Evolutionary conservation across 345 rosid species (phyloP).

Genomic region (Corchorus olitorius): DNA sequence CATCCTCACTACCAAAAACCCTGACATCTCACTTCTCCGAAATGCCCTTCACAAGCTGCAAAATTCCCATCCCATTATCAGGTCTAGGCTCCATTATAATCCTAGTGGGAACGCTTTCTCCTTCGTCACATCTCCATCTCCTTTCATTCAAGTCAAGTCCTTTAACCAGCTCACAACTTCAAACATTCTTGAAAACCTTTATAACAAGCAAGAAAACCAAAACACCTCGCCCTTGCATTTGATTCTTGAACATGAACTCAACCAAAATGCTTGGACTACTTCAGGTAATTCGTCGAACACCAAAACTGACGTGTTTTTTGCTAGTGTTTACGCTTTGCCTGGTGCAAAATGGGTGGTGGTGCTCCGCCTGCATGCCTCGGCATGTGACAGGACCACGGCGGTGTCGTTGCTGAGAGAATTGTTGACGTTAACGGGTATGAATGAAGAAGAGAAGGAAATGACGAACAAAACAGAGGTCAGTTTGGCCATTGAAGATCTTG

Average conservation of each 20-base stretch:
- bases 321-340: slow-evolving; percentile 26
- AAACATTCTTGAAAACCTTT: slow-evolving; percentile 20
- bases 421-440: slow-evolving; percentile 15
- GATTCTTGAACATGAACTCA: slow-evolving; percentile 51
- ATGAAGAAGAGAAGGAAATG: slow-evolving; percentile 3
- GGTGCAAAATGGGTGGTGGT: slow-evolving; percentile 28
- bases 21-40: slow-evolving; percentile 18
- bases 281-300: neutral
- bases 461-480: slow-evolving; percentile 27
- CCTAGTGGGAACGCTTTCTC: slow-evolving; percentile 23
- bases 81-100: slow-evolving; percentile 27
- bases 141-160: slow-evolving; percentile 24
- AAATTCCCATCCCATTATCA: slow-evolving; percentile 29
- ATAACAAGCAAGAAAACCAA: neutral
- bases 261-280: slow-evolving; percentile 35
- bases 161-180: slow-evolving; percentile 30
- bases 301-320: slow-evolving; percentile 26
- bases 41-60: slow-evolving; percentile 32
- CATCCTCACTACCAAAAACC: slow-evolving; percentile 21
- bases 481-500: slow-evolving; percentile 40
- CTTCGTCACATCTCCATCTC: slow-evolving; percentile 32
- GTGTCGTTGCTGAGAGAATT: slow-evolving; percentile 35
- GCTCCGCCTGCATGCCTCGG: slow-evolving; percentile 34
- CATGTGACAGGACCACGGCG: slow-evolving; percentile 44
- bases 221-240: slow-evolving; percentile 33